Conservation (phyloP, 2,329 filamentous ascomycete genomes). For the Xylariomycetidae sp. region DNA sequence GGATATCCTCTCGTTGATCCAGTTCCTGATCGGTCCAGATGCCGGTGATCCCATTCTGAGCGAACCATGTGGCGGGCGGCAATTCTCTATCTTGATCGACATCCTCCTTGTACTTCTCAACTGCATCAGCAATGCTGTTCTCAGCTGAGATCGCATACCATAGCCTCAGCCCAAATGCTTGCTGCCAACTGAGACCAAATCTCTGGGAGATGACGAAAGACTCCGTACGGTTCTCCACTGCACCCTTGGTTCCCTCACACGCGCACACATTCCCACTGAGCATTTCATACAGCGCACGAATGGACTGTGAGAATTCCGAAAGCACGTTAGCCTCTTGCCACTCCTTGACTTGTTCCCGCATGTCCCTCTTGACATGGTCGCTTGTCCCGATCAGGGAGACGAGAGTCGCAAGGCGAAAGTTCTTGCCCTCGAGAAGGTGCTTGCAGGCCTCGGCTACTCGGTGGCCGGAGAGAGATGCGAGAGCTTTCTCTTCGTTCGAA, state of each 20-base stretch:
- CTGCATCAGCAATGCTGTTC: constrained; percentile 67
- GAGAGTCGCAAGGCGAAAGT: constrained; percentile 81
- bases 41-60: constrained; percentile 52
- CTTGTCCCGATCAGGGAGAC: constrained; percentile 77
- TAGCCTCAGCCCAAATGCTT: constrained; percentile 83
- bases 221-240: constrained; percentile 73
- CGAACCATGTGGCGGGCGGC: constrained; percentile 67
- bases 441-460: constrained; percentile 80
- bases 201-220: constrained; percentile 78
- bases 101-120: constrained; percentile 69
- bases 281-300: constrained; percentile 85
- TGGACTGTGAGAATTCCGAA: constrained; percentile 78
- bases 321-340: constrained; percentile 82
- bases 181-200: constrained; percentile 88
- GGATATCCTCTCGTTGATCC: constrained; percentile 64
- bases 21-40: constrained; percentile 58
- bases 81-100: constrained; percentile 67
- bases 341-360: constrained; percentile 73
- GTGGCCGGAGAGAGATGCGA: constrained; percentile 74
- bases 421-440: constrained; percentile 66
- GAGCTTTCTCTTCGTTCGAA: constrained; percentile 74
- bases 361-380: constrained; percentile 64
- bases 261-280: constrained; percentile 82
- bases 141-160: constrained; percentile 76
- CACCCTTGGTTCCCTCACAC: constrained; percentile 70